Conservation (phyloP, 1,139 yeast species). For the Groenewaldozyma auringiensis region DNA sequence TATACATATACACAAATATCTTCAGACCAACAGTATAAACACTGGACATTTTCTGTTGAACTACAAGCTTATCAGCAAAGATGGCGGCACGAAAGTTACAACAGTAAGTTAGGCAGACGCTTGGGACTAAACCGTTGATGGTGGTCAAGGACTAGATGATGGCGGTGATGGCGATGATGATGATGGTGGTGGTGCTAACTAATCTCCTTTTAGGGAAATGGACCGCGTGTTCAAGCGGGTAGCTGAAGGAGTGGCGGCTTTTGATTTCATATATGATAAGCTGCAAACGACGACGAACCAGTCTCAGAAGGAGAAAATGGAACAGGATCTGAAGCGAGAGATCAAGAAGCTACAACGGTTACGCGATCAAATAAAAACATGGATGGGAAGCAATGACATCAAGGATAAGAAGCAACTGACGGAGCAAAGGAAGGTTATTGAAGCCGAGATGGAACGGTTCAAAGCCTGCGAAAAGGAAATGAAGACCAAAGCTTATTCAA, state of each 20-base stretch:
- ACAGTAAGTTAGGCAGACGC: slow-evolving; percentile 38
- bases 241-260: slow-evolving; percentile 82
- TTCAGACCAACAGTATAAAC: too few relatives aligned
- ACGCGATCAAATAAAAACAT: slow-evolving; percentile 91
- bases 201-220: slow-evolving; percentile 58
- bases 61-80: slow-evolving; percentile 12
- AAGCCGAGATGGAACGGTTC: slow-evolving; percentile 84
- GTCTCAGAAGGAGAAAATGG: slow-evolving; percentile 90
- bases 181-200: slow-evolving; percentile 4
- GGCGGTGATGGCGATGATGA: not conserved
- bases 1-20: too few relatives aligned
- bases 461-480: slow-evolving; percentile 90
- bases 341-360: slow-evolving; percentile 90
- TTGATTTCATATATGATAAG: slow-evolving; percentile 83
- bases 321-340: slow-evolving; percentile 88
- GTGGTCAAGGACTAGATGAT: too few relatives aligned
- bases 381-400: slow-evolving; percentile 89
- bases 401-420: slow-evolving; percentile 76
- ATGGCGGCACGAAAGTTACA: slow-evolving; percentile 66
- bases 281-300: slow-evolving; percentile 73
- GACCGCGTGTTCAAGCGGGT: slow-evolving; percentile 95
- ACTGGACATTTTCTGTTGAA: too few relatives aligned
- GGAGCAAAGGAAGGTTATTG: slow-evolving; percentile 79
- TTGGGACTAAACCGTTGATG: too few relatives aligned
- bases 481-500: slow-evolving; percentile 92